Evolutionary conservation across 169 alveolate species (phyloP).

Genomic region (Eimeria brunetti): DNA sequence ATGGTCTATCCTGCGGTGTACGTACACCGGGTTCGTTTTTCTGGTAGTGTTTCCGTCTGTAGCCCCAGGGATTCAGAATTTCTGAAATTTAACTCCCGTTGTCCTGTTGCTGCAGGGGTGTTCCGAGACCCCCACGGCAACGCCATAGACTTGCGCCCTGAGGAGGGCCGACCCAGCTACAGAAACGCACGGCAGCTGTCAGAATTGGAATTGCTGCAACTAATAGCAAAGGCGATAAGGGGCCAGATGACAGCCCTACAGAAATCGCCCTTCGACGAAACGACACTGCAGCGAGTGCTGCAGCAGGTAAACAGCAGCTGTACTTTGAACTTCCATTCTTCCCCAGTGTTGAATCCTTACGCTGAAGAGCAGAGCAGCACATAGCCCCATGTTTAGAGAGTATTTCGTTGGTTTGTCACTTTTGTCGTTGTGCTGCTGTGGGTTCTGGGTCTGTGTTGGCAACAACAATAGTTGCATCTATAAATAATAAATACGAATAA

Average conservation of each 20-base stretch:
- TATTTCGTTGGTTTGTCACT: too few species aligned
- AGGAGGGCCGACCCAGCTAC: slow-evolving; percentile 91
- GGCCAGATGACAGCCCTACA: slow-evolving; percentile 87
- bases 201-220: slow-evolving; percentile 83
- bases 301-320: slow-evolving; percentile 69
- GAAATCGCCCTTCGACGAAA: slow-evolving; percentile 81
- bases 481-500: too few species aligned
- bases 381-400: too few species aligned
- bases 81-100: neutral
- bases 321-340: too few species aligned
- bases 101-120: slow-evolving; percentile 83
- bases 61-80: too few species aligned
- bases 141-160: slow-evolving; percentile 92
- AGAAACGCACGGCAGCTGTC: slow-evolving; percentile 86
- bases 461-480: too few species aligned
- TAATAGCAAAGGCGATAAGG: slow-evolving; percentile 88
- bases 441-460: too few species aligned
- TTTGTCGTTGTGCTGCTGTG: too few species aligned
- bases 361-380: too few species aligned
- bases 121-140: slow-evolving; percentile 91
- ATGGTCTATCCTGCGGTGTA: too few species aligned
- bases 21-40: too few species aligned
- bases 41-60: neutral
- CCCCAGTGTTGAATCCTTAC: too few species aligned
- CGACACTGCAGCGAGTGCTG: slow-evolving; percentile 24